A percentile compares a stretch with the other conserved stretches of the same genome.
phyloP scores from a whole-genome alignment of 2,329 filamentous ascomycete genomes.

The Fusarium clavum region DNA sequence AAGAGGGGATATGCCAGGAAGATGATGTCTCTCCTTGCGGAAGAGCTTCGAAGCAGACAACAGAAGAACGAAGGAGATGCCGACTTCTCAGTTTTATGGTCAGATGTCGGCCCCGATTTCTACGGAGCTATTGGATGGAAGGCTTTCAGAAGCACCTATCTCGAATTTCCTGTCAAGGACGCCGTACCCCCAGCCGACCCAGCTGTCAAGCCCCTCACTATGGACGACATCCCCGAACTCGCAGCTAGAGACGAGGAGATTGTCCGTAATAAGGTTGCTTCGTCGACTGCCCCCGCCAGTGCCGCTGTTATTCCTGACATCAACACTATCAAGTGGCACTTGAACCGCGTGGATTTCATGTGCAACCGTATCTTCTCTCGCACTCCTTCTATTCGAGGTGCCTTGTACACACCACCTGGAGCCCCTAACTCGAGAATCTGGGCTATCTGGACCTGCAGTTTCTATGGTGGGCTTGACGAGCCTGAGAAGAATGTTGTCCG shows the following conservation, averaged over 20 bases:
- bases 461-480: conserved; percentile 65
- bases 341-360: conserved; percentile 82
- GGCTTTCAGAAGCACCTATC: conserved; percentile 77
- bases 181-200: conserved; percentile 45
- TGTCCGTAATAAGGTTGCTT: conserved; percentile 65
- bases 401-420: conserved; percentile 66
- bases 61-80: conserved; percentile 50
- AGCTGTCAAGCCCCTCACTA: conserved; percentile 61
- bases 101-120: conserved; percentile 86
- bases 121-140: conserved; percentile 84
- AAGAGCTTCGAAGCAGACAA: conserved; percentile 49
- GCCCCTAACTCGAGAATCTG: conserved; percentile 70
- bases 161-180: conserved; percentile 64
- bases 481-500: conserved; percentile 74
- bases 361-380: conserved; percentile 69
- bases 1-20: conserved; percentile 80
- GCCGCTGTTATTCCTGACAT: conserved; percentile 50
- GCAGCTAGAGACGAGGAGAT: conserved; percentile 73
- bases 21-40: conserved; percentile 76
- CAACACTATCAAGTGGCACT: conserved; percentile 67
- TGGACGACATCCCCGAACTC: conserved; percentile 69
- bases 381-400: conserved; percentile 74
- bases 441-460: conserved; percentile 78
- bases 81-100: conserved; percentile 83
- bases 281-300: conserved; percentile 47